Evolutionary conservation across 2,329 filamentous ascomycete genomes (phyloP), one percentile per base, ranked within the genome.

Genomic region (Neurospora crassa): DNA sequence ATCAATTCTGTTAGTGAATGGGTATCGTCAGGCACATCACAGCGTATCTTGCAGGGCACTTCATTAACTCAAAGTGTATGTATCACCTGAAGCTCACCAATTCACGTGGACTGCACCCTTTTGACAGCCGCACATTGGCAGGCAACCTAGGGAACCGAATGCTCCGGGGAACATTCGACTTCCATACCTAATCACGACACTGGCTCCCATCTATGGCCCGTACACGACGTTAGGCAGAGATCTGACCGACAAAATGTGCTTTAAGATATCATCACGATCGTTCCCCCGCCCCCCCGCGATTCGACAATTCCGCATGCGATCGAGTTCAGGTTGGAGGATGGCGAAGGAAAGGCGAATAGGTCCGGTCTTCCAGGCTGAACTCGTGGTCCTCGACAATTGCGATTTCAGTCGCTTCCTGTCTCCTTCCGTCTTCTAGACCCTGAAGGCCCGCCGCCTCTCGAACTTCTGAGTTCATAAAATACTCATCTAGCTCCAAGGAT

Each of bases 21-120:
- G 14, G 8, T 12, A 1, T 18, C 7, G 16, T 34, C 4, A 34
- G 7, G 3, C 7, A 3, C 29, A 34, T 14, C 5, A 63, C 10
- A 7, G 53, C 18, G 24, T 0, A 24, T 59, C 3, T n/a, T 59
- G 2, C 2, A 29, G 47, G 5, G 2, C 2, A 1, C 5, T 5
- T 1, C 0, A 16, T 24, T 34, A 59, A 59, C 14, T 18, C 1
- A 0, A 16, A 1, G 3, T 34, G 14, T 3, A 5, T 8, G 16
- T 29, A 63, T 1, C 53, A 12, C 16, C 53, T 63, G 24, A 34
- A 63, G 24, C 14, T 18, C 29, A 11, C 53, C 53, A 29, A 34
- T 34, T 18, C 34, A 14, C 47, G 1, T n/a, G 20, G 5, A 5
- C 1, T 24, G 12, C 47, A 16, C 47, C 47, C 12, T 29, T 34